These are phyloP conservation scores for Solanum ossicruentum DNA, from an alignment of 257 asterid genomes.

Conservation along the genomic window DNA sequence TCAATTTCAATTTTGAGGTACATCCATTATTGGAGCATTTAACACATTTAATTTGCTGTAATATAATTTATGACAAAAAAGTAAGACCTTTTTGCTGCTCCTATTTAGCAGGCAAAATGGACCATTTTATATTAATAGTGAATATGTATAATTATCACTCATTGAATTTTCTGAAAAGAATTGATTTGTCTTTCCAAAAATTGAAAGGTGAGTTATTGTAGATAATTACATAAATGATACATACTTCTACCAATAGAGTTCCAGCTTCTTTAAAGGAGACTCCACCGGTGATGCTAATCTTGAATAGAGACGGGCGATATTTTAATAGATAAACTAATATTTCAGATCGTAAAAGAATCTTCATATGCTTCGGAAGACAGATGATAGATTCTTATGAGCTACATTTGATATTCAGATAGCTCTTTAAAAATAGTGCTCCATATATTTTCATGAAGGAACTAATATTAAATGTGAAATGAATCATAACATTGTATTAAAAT, in stretches of 20 bases:
- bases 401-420: no score
- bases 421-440: no score
- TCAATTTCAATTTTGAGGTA: neutral
- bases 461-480: no score
- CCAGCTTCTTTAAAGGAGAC: neutral
- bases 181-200: neutral
- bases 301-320: no score
- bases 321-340: no score
- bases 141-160: neutral
- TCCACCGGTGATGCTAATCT: no score
- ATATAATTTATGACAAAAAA: neutral
- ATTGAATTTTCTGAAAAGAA: neutral
- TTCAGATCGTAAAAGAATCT: no score
- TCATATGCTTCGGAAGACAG: no score
- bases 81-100: neutral
- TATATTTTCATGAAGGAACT: no score
- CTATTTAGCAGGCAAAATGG: neutral
- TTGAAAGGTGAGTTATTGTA: neutral
- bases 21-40: neutral
- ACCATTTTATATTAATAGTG: neutral
- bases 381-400: no score
- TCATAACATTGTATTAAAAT: no score
- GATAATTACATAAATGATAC: neutral
- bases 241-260: neutral
- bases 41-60: neutral